Percentiles rank a stretch among this genome's conserved stretches.
phyloP scores from a whole-genome alignment of 1,284 basidiomycete species.

The Bjerkandera adusta region DNA sequence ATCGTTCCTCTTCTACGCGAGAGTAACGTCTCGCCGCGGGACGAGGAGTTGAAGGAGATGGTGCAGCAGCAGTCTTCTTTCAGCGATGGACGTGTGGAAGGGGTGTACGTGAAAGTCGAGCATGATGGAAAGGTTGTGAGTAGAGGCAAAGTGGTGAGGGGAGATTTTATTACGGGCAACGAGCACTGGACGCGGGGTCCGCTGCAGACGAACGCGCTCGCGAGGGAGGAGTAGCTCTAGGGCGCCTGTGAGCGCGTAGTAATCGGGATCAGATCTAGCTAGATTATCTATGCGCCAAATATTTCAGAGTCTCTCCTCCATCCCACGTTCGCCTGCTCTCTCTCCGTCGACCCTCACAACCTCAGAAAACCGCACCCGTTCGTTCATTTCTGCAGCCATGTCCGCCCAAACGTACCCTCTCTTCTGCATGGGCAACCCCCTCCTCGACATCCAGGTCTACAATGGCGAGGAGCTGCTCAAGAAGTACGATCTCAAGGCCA shows the following conservation, averaged over 20 bases:
- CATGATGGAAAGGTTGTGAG: conserved; percentile 36
- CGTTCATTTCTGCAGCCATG: conserved; percentile 18
- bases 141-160: conserved; percentile 57
- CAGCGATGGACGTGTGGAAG: conserved; percentile 52
- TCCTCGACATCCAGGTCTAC: conserved; percentile 87
- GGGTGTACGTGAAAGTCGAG: conserved; percentile 60
- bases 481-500: conserved; percentile 92
- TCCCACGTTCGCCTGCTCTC: conserved; percentile 3
- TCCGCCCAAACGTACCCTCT: conserved; percentile 42
- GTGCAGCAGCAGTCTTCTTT: conserved; percentile 44
- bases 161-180: conserved; percentile 62
- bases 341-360: conserved; percentile 1
- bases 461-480: conserved; percentile 83
- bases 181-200: conserved; percentile 57
- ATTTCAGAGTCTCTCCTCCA: not conserved
- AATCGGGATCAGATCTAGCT: not conserved
- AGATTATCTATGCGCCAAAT: conserved; percentile 2
- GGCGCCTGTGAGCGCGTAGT: not conserved
- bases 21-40: conserved; percentile 37
- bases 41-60: conserved; percentile 39
- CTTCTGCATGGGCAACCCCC: conserved; percentile 86
- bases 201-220: conserved; percentile 36
- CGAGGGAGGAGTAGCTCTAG: not conserved
- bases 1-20: conserved; percentile 45
- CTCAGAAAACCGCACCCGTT: not conserved